Base-by-base conservation (phyloP, 768 basidiomycete species). In the Lentinus brumalis region DNA sequence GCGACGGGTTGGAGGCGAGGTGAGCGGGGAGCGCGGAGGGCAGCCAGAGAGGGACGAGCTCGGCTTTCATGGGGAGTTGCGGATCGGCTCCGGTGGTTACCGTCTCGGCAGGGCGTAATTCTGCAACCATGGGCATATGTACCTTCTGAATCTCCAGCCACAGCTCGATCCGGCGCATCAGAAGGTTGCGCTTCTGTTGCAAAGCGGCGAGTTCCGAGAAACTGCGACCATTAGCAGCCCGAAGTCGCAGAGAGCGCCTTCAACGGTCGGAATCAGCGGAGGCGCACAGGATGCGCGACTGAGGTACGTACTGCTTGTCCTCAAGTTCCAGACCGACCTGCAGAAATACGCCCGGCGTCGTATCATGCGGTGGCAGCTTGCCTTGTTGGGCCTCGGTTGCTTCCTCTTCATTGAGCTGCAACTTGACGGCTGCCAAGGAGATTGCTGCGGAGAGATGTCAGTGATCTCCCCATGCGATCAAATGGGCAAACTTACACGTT, bases 231-330 rank as follows among this genome's bases (percentile, higher is more conserved):
- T 5, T 2, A 10, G 4, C 2, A 2, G 29, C 40, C 15, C 41
- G 49, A 2, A 32, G 21, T 0, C 49, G 47, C 5, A 50, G 44
- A 4, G 30, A 29, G 11, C 54, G 54, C n/a, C 54, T 56, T n/a
- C 14, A 12, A 15, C n/a, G 21, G 29, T 3, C 1, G 8, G 12
- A 18, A 8, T n/a, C 12, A n/a, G n/a, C n/a, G n/a, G n/a, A n/a
- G n/a, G n/a, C n/a, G n/a, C n/a, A n/a, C n/a, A n/a, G n/a, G n/a
- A n/a, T n/a, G n/a, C n/a, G n/a, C n/a, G n/a, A n/a, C n/a, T n/a
- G n/a, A n/a, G n/a, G n/a, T n/a, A 66, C 70, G 11, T 44, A 72
- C 71, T 72, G 71, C 21, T 66, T 53, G 4, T 71, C 67, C 49
- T 71, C 67, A 1, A 72, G 18, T 9, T 71, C 69, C 1, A 71